A percentile compares a stretch with the other conserved stretches of the same genome.
These are phyloP conservation scores for Omphalotus guepiniiformis DNA, from an alignment of 768 basidiomycete genomes.

Conservation along the genomic window DNA sequence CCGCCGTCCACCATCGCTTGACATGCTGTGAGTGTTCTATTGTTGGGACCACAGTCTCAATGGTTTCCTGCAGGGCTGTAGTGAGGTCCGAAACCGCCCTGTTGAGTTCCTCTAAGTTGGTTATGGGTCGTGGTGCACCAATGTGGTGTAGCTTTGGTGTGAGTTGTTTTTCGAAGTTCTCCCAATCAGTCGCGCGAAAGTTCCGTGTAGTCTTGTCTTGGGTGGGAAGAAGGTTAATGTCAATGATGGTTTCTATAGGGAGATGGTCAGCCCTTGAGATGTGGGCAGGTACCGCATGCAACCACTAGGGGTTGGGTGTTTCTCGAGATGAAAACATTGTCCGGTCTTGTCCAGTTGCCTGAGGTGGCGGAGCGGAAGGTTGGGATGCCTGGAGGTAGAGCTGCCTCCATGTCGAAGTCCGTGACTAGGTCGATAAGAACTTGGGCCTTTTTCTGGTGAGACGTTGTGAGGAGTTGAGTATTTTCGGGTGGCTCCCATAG, in stretches of 20 bases:
- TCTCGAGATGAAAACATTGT: background rate
- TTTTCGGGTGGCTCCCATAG: conserved; percentile 23
- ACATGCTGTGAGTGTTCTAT: background rate
- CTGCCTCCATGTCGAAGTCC: conserved; percentile 21
- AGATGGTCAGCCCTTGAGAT: background rate
- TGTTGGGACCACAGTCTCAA: background rate
- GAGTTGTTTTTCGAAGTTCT: background rate
- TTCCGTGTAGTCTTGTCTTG: background rate
- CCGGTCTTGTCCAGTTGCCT: background rate
- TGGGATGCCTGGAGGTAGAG: conserved; percentile 23
- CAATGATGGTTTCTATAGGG: background rate
- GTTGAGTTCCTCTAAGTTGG: background rate
- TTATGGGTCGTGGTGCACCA: background rate
- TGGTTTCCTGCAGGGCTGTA: background rate
- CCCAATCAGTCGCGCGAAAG: background rate
- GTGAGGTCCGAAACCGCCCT: background rate
- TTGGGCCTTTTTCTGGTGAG: conserved; percentile 1
- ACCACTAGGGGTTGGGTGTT: background rate
- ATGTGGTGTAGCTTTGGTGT: background rate
- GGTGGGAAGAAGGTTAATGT: background rate
- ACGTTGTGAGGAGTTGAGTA: conserved; percentile 15
- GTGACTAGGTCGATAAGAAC: conserved; percentile 17
- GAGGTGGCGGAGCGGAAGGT: no score
- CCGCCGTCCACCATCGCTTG: conserved; percentile 1
- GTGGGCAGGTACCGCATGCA: background rate